Percentiles rank a stretch among this genome's conserved stretches.
These are phyloP conservation scores for Aegilops longissima DNA, from an alignment of 176 grass and related monocot genomes.

Conservation along the genomic window DNA sequence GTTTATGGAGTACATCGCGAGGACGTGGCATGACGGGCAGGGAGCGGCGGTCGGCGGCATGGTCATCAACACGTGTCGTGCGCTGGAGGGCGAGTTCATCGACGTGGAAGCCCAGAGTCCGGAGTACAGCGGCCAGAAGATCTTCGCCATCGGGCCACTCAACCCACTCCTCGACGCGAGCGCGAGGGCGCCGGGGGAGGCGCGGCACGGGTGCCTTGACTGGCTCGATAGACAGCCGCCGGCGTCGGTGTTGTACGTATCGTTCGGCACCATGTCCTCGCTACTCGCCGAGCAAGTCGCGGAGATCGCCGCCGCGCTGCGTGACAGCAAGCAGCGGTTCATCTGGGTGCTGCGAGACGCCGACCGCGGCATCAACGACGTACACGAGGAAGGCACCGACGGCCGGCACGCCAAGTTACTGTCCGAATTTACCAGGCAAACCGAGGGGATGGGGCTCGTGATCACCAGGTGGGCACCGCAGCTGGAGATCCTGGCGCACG, in stretches of 20 bases:
- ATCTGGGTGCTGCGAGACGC: slow-evolving; percentile 71
- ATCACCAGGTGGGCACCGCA: slow-evolving; percentile 73
- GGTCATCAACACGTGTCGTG: slow-evolving; percentile 40
- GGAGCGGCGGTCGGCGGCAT: background rate
- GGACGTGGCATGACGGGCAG: background rate
- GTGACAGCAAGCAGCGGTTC: slow-evolving; percentile 44
- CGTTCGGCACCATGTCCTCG: slow-evolving; percentile 58
- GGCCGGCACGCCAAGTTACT: slow-evolving; percentile 4
- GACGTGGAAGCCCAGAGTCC: slow-evolving; percentile 31
- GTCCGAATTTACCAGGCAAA: background rate
- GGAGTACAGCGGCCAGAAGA: slow-evolving; percentile 30
- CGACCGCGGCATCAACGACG: slow-evolving; percentile 15
- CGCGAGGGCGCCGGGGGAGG: background rate
- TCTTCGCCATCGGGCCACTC: slow-evolving; percentile 62
- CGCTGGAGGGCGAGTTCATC: slow-evolving; percentile 43
- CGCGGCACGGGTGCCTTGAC: slow-evolving; percentile 41
- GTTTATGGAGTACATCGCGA: background rate
- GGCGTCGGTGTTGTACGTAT: slow-evolving; percentile 63
- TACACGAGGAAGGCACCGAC: background rate
- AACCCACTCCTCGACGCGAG: slow-evolving; percentile 31
- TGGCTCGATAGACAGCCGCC: slow-evolving; percentile 58
- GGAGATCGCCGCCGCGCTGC: slow-evolving; percentile 49
- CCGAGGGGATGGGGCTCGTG: slow-evolving; percentile 37
- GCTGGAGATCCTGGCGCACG: slow-evolving; percentile 60
- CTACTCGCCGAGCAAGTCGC: slow-evolving; percentile 37